These are phyloP conservation scores for Globisporangium nodosum DNA, from an alignment of 352 stramenopile species.

Conservation along the genomic window DNA sequence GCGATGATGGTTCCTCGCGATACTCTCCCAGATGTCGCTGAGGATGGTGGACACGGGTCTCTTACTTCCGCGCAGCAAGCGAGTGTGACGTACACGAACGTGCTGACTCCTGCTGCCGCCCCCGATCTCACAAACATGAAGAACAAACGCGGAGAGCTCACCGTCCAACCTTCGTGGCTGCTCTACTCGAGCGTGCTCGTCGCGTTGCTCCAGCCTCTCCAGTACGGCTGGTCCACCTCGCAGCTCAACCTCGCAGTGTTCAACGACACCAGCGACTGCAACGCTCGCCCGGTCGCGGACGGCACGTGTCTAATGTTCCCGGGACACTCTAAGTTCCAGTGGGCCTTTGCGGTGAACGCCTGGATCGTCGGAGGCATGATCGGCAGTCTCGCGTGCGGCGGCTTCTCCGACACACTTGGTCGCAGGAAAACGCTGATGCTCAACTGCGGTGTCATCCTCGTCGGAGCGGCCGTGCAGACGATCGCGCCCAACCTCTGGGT, in stretches of 20 bases:
- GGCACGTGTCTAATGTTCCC: constrained; percentile 33
- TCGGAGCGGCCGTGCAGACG: constrained; percentile 23
- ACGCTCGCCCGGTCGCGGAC: constrained; percentile 14
- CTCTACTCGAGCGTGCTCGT: constrained; percentile 16
- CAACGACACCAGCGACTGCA: constrained; percentile 26
- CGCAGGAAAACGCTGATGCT: constrained; percentile 23
- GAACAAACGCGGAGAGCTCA: not conserved
- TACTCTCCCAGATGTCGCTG: not conserved
- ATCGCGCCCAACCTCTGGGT: constrained; percentile 20
- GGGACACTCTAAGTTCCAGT: constrained; percentile 28
- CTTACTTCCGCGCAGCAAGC: not conserved
- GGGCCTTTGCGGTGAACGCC: constrained; percentile 29
- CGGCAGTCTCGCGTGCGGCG: constrained; percentile 22
- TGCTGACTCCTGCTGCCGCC: not conserved
- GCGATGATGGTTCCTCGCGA: not conserved
- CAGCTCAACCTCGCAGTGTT: constrained; percentile 53
- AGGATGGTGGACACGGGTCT: not conserved
- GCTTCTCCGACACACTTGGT: constrained; percentile 25
- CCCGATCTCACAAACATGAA: not conserved
- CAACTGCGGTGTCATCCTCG: constrained; percentile 31
- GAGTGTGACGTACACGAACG: not conserved
- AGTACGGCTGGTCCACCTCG: constrained; percentile 49
- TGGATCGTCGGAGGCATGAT: constrained; percentile 43
- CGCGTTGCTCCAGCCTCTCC: constrained; percentile 35
- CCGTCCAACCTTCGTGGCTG: not conserved